Base-by-base conservation (phyloP, 2,329 filamentous ascomycete genomes). In the Neonectria ditissima region DNA sequence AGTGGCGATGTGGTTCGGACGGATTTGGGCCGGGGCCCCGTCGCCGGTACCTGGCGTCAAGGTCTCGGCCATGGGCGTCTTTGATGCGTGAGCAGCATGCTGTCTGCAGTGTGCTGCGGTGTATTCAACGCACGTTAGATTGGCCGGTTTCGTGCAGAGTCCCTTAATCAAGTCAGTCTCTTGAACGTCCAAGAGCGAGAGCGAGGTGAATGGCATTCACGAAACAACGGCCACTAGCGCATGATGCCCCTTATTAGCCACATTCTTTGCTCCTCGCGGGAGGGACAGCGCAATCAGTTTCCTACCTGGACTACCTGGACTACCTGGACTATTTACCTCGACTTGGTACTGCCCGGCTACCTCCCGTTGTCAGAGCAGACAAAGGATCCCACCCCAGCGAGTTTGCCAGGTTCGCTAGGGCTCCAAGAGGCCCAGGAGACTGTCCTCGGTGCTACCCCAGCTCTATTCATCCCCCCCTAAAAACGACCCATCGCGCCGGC, bases 221-320 rank as follows among this genome's bases (percentile, higher is more conserved):
- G 62, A 69, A 69, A 65, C 58, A 70, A 73, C 69, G 70, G 62
- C 50, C 60, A 51, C 52, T 73, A 72, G 70, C 68, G 67, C 69
- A 57, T 66, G 52, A 60, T 37, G 59, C 68, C 39, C 55, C 43
- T 71, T 56, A 44, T 55, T 44, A 63, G 55, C 51, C 45, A 60
- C 55, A 60, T 64, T 61, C 57, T 54, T 57, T 39, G 16, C 45
- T 61, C 41, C 57, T 43, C 34, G 3, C 14, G 20, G 55, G 41
- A 48, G 44, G 44, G 22, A 44, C 24, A 48, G 28, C 32, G 32
- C 39, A 9, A 41, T 47, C 39, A n/a, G n/a, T n/a, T n/a, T n/a
- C n/a, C n/a, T n/a, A n/a, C n/a, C n/a, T n/a, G n/a, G n/a, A n/a
- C n/a, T n/a, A n/a, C n/a, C n/a, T n/a, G n/a, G n/a, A n/a, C n/a